Conservation (phyloP, 164 flowering plant genomes). For the Piper longum region DNA sequence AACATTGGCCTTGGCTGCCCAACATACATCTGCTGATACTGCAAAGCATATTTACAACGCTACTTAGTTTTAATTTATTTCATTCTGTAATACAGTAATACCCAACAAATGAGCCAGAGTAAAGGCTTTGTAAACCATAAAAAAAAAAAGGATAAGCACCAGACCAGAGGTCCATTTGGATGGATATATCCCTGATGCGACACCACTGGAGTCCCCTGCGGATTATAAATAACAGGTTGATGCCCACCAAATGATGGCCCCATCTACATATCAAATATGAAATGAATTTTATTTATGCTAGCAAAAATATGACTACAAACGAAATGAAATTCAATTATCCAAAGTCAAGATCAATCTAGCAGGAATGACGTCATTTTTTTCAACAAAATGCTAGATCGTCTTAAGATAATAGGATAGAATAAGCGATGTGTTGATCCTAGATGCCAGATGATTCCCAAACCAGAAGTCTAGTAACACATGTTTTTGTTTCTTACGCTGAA, state of each 20-base stretch:
- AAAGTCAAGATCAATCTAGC: neutral
- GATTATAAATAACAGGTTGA: conserved; percentile 61
- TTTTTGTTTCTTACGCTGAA: too few relatives aligned
- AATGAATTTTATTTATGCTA: too few relatives aligned
- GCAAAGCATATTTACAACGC: conserved; percentile 4
- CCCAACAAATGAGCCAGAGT: neutral
- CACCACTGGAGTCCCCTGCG: conserved; percentile 43
- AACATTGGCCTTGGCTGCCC: conserved; percentile 48
- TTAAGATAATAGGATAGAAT: too few relatives aligned
- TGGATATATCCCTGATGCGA: conserved; percentile 61
- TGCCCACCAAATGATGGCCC: conserved; percentile 60
- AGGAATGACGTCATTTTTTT: too few relatives aligned
- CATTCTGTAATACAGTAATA: too few relatives aligned
- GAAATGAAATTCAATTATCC: neutral
- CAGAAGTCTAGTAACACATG: too few relatives aligned
- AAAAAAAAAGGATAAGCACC: neutral
- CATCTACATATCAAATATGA: conserved; percentile 28
- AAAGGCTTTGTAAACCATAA: neutral
- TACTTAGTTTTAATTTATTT: too few relatives aligned
- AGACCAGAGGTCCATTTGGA: conserved; percentile 73
- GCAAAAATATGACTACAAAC: neutral
- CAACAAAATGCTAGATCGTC: too few relatives aligned
- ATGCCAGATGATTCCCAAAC: too few relatives aligned
- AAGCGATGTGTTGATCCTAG: too few relatives aligned
- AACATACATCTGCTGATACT: conserved; percentile 60